A percentile compares a stretch with the other conserved stretches of the same genome.
phyloP scores from a whole-genome alignment of 257 asterid genomes.

The Avicennia marina region DNA sequence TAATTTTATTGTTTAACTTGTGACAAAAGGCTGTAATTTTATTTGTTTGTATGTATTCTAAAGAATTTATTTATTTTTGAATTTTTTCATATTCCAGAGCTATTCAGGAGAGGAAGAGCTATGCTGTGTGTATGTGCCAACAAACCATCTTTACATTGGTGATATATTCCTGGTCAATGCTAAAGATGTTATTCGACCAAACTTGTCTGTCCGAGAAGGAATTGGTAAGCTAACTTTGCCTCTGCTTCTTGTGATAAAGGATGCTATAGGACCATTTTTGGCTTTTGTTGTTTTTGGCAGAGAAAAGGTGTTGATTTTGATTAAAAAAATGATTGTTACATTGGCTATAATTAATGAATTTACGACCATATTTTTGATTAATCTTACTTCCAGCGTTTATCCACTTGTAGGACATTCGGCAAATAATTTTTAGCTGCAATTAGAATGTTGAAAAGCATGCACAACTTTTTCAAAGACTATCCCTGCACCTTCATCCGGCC shows the following conservation, averaged over 20 bases:
- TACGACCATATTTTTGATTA: background rate
- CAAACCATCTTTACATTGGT: conserved; percentile 70
- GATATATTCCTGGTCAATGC: conserved; percentile 62
- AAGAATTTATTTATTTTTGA: background rate
- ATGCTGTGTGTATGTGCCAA: conserved; percentile 71
- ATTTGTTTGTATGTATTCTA: background rate
- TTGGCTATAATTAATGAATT: background rate
- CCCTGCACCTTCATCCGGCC: too few relatives aligned
- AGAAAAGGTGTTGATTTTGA: background rate
- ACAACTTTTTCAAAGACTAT: background rate
- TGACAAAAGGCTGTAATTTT: background rate
- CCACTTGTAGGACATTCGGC: background rate
- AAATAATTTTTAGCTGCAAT: background rate
- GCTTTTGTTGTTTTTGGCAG: background rate
- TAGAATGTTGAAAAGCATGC: background rate
- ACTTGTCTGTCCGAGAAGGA: conserved; percentile 66
- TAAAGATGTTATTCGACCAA: conserved; percentile 60
- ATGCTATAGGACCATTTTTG: background rate
- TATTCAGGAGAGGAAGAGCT: conserved; percentile 59
- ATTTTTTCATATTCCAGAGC: conserved; percentile 30
- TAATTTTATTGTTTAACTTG: conserved; percentile 4
- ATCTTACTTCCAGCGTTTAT: background rate
- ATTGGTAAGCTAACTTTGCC: conserved; percentile 42
- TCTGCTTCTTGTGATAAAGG: background rate
- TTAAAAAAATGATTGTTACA: background rate